Evolutionary conservation across 2,329 filamentous ascomycete species (phyloP), one percentile per base, ranked within the genome.

Genomic region (Cryphonectria parasitica): DNA sequence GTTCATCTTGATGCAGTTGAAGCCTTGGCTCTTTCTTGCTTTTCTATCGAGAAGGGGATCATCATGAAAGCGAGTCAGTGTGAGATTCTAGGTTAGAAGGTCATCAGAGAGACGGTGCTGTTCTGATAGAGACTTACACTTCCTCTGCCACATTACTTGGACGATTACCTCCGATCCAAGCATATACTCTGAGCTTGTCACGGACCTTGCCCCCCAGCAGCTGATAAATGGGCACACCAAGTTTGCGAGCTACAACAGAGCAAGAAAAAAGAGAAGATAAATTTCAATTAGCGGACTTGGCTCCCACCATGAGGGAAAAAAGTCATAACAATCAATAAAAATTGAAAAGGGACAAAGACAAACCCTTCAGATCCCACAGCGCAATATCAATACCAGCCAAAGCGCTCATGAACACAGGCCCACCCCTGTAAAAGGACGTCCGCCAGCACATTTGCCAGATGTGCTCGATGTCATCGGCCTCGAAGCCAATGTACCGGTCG

Each of bases 351-450:
- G 15, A 25, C 4, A 43, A 43, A 43, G 2, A 22, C 39, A 36
- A 74, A 80, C 81, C 82, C 80, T 91, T 91, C 56, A 91, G 80
- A 78, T 91, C 89, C 89, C 89, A 92, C 2, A 91, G 81, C 0
- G 89, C 89, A 76, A 92, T 92, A 76, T 92, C 90, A 72, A 92
- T 87, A 10, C 90, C 90, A 10, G 89, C 86, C 34, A 92, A 79
- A 5, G 90, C 90, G 74, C 87, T 90, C 89, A 92, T 91, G 77
- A 92, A 89, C 63, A 92, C 89, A 0, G 90, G 88, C 0, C 90
- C 90, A 17, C 90, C 90, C 60, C 90, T 84, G 78, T 92, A 92
- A 80, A 92, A 92, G 19, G 87, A 87, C 19, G 85, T 78, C 64
- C 90, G 84, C 85, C 88, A 91, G 62, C 85, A 84, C 75, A 85